These are phyloP conservation scores for Pelargonium australe DNA, from an alignment of 441 rosid genomes.

Conservation along the genomic window DNA sequence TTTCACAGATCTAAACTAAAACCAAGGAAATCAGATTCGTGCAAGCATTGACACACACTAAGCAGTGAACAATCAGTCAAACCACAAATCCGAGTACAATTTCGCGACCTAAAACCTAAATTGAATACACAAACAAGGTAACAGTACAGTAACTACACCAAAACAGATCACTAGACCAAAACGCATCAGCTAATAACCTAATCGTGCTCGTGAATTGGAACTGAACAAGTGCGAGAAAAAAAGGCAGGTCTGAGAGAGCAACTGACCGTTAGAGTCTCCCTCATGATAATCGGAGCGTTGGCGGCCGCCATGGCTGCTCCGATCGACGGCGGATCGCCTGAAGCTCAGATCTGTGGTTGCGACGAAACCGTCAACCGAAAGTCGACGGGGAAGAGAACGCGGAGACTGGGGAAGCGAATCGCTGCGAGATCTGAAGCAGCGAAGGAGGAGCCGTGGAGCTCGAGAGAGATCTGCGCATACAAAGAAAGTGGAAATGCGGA, in stretches of 20 bases:
- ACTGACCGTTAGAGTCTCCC: conserved; percentile 29
- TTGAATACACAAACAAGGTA: not conserved
- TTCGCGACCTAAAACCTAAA: not conserved
- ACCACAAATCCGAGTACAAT: not conserved
- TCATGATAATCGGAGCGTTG: conserved; percentile 29
- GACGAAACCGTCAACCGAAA: conserved; percentile 33
- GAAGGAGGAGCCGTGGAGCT: conserved; percentile 15
- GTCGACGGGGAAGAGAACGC: conserved; percentile 13
- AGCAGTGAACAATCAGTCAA: not conserved
- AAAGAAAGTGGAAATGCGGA: not conserved
- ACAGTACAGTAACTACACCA: conserved; percentile 11
- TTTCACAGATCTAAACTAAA: not conserved
- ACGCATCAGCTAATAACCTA: conserved; percentile 9
- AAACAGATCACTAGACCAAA: conserved; percentile 6
- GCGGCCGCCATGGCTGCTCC: conserved; percentile 31
- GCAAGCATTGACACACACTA: not conserved
- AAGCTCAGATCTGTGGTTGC: conserved; percentile 46
- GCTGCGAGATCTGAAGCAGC: conserved; percentile 59
- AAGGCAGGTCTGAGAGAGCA: conserved; percentile 4
- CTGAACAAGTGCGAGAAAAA: conserved; percentile 15
- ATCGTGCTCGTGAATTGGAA: conserved; percentile 16
- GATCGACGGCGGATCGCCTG: conserved; percentile 39
- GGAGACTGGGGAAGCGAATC: conserved; percentile 26
- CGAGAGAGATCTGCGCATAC: conserved; percentile 2
- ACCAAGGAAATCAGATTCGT: not conserved